Base-by-base conservation (phyloP, 441 rosid genomes). In the Cnidoscolus chayamansa region DNA sequence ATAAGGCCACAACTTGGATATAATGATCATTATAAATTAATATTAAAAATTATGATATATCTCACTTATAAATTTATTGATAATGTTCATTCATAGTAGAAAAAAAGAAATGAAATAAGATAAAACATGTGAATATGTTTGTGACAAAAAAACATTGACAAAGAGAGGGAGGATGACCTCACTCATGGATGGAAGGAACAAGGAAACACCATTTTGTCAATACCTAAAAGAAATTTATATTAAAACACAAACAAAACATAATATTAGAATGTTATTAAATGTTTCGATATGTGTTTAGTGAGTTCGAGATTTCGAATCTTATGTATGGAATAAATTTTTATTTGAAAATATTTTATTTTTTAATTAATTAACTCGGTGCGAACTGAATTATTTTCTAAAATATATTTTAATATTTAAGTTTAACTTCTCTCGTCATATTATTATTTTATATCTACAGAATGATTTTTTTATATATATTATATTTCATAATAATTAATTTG, bases 151-250 rank as follows among this genome's bases (percentile, higher is more conserved):
- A 62, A 74, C 56, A 75, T 53, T 76, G 85, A 78, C 72, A 71
- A 60, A 71, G 51, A 19, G 63, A 65, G 12, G 1, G 17, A 61
- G 62, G 20, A 63, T 63, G 78, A 76, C 64, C 53, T 64, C 40
- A 19, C 54, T 59, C 35, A 25, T 40, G 45, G 61, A 50, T 7
- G 16, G 62, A 31, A 5, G 40, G 51, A 54, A 12, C 30, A 4
- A 4, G 40, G 40, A 17, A 55, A 20, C 15, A 37, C 45, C 58
- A 63, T 75, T 78, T 73, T 77, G 94, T 89, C 94, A 89, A 85
- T 84, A 87, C 91, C 86, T 85, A 83, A 84, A 85, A 81, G 78
- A 70, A 81, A 25, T 25, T 25, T 25, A 25, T 25, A 25, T 25
- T 25, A 25, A 25, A 25, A 25, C 25, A 25, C 25, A 25, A 25